Evolutionary conservation across 768 basidiomycete species (phyloP).

Genomic region (Lactifluus volemus): DNA sequence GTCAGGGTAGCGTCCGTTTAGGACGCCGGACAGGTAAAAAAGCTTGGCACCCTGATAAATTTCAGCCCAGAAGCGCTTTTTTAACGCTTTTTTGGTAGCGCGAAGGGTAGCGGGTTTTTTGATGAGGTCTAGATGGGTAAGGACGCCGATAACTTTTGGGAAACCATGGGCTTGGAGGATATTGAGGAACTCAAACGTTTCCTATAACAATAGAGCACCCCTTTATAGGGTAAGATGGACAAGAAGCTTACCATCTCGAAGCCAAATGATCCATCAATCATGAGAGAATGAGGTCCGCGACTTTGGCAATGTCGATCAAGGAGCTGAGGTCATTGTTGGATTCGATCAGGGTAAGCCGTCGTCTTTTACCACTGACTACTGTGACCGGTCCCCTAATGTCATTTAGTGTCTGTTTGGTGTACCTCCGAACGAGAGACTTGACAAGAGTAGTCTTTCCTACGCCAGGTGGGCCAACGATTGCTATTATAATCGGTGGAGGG

Average conservation of each 20-base stretch:
- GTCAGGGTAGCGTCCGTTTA: slow-evolving; percentile 97
- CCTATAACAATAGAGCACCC: slow-evolving; percentile 39
- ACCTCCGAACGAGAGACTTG: slow-evolving; percentile 83
- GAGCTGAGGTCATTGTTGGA: slow-evolving; percentile 97
- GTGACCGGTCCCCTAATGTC: slow-evolving; percentile 93
- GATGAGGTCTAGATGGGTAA: slow-evolving; percentile 94
- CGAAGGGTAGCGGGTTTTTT: slow-evolving; percentile 84
- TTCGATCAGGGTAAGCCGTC: slow-evolving; percentile 92
- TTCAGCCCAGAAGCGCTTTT: slow-evolving; percentile 99
- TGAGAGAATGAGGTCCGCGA: slow-evolving; percentile 94
- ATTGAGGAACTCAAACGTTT: slow-evolving; percentile 98
- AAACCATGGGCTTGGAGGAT: slow-evolving; percentile 96
- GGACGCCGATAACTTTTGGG: slow-evolving; percentile 94
- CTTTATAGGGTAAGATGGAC: not conserved
- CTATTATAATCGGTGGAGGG: slow-evolving; percentile 90
- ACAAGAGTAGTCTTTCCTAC: slow-evolving; percentile 95
- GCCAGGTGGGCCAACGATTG: slow-evolving; percentile 92
- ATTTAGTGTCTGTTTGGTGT: slow-evolving; percentile 87
- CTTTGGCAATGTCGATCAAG: slow-evolving; percentile 97
- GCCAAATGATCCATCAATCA: slow-evolving; percentile 97
- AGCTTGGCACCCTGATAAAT: slow-evolving; percentile 98
- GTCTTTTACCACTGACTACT: slow-evolving; percentile 86
- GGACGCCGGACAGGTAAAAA: slow-evolving; percentile 92
- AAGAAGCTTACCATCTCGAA: slow-evolving; percentile 83
- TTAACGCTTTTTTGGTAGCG: slow-evolving; percentile 86